These are phyloP conservation scores for Suhomyces taliae DNA, from an alignment of 1,139 yeast species.

Conservation along the genomic window DNA sequence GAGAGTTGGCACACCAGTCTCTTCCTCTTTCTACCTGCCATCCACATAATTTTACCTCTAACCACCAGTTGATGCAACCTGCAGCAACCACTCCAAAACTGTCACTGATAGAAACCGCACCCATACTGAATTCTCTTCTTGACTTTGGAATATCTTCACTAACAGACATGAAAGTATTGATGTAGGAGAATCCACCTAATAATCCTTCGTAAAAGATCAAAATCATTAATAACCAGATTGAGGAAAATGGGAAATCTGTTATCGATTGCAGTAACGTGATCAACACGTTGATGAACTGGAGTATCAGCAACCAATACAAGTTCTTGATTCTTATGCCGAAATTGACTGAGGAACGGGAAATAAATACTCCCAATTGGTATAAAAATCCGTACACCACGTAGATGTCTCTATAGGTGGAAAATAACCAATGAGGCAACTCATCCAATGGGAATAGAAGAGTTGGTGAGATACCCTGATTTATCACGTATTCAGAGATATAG, in stretches of 20 bases:
- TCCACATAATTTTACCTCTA: constrained; percentile 66
- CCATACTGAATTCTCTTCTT: constrained; percentile 84
- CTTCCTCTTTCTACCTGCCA: constrained; percentile 65
- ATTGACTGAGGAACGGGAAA: constrained; percentile 80
- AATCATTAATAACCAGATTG: constrained; percentile 59
- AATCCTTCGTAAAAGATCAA: constrained; percentile 83
- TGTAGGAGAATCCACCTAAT: constrained; percentile 87
- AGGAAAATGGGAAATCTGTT: constrained; percentile 52
- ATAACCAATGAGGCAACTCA: constrained; percentile 58
- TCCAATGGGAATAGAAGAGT: constrained; percentile 76
- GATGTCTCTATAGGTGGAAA: constrained; percentile 72
- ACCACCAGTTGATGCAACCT: constrained; percentile 69
- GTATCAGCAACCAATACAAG: constrained; percentile 59
- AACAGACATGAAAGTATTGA: constrained; percentile 80
- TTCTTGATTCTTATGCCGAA: constrained; percentile 57
- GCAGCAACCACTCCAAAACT: constrained; percentile 85
- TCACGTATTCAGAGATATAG: constrained; percentile 81
- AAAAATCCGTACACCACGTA: constrained; percentile 92
- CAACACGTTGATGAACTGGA: constrained; percentile 68
- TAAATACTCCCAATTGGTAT: constrained; percentile 89
- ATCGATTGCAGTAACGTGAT: constrained; percentile 66
- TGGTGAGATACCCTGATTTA: constrained; percentile 90
- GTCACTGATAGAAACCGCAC: constrained; percentile 92
- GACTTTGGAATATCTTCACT: constrained; percentile 57
- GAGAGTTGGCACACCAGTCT: constrained; percentile 53